Evolutionary conservation across 2,329 filamentous ascomycete species (phyloP), one percentile per base, ranked within the genome.

Genomic region (Fusarium citri): DNA sequence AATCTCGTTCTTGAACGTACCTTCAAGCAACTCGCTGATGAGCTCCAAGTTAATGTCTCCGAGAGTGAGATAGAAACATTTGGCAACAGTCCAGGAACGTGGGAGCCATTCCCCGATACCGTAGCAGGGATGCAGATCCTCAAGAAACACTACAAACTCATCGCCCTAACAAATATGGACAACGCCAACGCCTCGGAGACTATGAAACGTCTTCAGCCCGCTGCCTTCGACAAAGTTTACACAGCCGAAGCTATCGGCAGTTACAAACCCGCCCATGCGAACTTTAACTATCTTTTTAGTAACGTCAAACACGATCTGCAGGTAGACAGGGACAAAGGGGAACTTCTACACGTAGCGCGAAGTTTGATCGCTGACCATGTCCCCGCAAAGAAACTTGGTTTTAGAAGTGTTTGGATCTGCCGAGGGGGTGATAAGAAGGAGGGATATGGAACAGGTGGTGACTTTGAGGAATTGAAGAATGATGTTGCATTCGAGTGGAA

Each of bases 341-440:
- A 64, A 2, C 34, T 68, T 8, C 16, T 68, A 7, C 58, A 68
- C 12, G 64, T 67, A 8, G 64, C 64, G 10, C 66, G 64, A 53
- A 68, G 64, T 20, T 30, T 67, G 22, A 68, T 43, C 22, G 64
- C 64, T 11, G 64, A 67, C 40, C 64, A 68, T 18, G 41, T 67
- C 4, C 56, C 64, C 2, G 64, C 64, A 1, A 68, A 68, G 20
- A 14, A 28, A 26, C 20, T 64, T 7, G 51, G 47, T 2, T 15
- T 68, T 1, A 41, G 25, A 6, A 68, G 64, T 11, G 58, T 68
- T 16, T 64, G 64, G 51, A 59, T 68, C 4, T 64, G 58, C 15
- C 37, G 64, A 4, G 64, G 64, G 1, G 64, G 64, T 0, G 47
- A 58, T 8, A 68, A 18, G 15, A 57, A 49, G 11, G 50, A 58